Percentiles rank a stretch among this genome's conserved stretches.
Evolutionary conservation across 306 rosid species (phyloP).

Genomic region (Corylus heterophylla): DNA sequence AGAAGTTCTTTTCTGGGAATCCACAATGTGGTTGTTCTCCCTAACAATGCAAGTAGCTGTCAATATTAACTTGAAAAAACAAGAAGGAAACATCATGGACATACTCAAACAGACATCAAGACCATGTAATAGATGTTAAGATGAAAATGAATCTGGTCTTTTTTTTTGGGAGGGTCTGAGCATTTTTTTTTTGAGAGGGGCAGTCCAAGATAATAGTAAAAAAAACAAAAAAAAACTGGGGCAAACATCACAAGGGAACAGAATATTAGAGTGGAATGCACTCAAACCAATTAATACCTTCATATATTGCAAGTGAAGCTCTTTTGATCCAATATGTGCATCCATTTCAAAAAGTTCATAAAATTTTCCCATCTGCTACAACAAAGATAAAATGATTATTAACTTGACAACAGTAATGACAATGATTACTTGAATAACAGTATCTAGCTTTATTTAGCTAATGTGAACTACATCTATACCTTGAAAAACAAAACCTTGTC

Average conservation of each 20-base stretch:
- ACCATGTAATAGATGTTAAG: background rate
- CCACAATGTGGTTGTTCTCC: constrained; percentile 99
- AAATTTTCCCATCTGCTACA: constrained; percentile 88
- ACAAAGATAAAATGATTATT: constrained; percentile 26
- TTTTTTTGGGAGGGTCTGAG: background rate
- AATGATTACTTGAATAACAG: constrained; percentile 12
- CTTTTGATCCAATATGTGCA: constrained; percentile 86
- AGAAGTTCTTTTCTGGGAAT: constrained; percentile 91
- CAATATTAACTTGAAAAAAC: constrained; percentile 21
- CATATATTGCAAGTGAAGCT: constrained; percentile 90
- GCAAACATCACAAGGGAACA: background rate
- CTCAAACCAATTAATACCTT: constrained; percentile 50
- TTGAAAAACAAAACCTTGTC: constrained; percentile 93
- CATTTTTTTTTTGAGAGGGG: no score
- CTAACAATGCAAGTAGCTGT: constrained; percentile 39
- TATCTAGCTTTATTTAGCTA: constrained; percentile 19
- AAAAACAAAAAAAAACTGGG: background rate
- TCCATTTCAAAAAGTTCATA: constrained; percentile 99
- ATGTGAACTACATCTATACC: constrained; percentile 40
- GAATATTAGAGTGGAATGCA: background rate
- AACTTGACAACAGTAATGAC: constrained; percentile 19
- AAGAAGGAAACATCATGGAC: background rate
- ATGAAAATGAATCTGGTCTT: background rate
- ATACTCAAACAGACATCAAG: constrained; percentile 8
- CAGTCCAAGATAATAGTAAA: background rate